Evolutionary conservation across 768 basidiomycete genomes (phyloP).

Genomic region (Auricularia sp.): DNA sequence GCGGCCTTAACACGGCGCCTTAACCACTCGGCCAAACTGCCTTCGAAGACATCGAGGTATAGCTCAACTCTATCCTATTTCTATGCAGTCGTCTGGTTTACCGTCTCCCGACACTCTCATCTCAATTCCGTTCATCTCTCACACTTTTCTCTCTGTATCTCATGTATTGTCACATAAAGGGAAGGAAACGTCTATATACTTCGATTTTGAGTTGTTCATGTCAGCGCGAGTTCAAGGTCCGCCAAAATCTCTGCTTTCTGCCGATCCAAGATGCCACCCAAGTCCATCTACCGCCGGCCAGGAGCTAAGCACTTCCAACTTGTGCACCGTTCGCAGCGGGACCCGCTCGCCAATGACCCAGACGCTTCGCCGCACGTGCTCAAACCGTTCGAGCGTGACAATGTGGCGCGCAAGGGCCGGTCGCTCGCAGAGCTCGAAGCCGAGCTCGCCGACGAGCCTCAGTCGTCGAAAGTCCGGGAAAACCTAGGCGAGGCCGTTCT

Average conservation of each 20-base stretch:
- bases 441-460: constrained; percentile 2
- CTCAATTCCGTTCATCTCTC: too few relatives aligned
- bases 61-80: too few relatives aligned
- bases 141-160: too few relatives aligned
- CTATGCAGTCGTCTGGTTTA: too few relatives aligned
- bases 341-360: constrained; percentile 90
- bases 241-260: neutral
- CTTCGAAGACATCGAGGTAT: too few relatives aligned
- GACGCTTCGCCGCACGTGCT: constrained; percentile 85
- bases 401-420: constrained; percentile 42
- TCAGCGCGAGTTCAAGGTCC: too few relatives aligned
- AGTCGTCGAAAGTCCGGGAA: constrained; percentile 19
- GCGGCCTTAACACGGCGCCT: too few relatives aligned
- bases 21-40: too few relatives aligned
- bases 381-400: constrained; percentile 67
- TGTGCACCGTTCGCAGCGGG: constrained; percentile 90
- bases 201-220: too few relatives aligned
- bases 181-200: too few relatives aligned
- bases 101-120: too few relatives aligned
- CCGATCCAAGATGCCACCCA: constrained; percentile 47
- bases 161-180: too few relatives aligned
- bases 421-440: constrained; percentile 4
- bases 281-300: constrained; percentile 84
- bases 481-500: constrained; percentile 80
- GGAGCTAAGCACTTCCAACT: constrained; percentile 92